Evolutionary conservation across 306 rosid genomes (phyloP), one percentile per base, ranked within the genome.

Genomic region (Dryas alaskensis): DNA sequence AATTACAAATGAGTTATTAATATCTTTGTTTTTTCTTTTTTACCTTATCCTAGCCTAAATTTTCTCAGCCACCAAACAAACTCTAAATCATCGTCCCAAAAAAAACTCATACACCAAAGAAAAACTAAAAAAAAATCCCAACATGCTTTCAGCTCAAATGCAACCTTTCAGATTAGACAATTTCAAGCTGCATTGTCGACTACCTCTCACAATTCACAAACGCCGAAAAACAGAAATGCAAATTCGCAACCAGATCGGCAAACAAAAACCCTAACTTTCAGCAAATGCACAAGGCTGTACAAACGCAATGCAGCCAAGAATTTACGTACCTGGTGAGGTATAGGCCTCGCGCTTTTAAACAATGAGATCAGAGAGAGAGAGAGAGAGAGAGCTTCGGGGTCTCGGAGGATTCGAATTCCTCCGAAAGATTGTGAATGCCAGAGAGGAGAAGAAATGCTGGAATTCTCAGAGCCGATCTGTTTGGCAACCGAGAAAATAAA

Each of bases 181-280:
- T 73, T 65, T 19, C 50, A 63, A 82, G 82, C 84, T 65, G 52
- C 84, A 82, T 84, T 81, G 55, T 73, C 27, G 78, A 73, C 72
- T 78, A 64, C 16, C n/a, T 45, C 37, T 16, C 61, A 40, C 48
- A 68, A 45, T 60, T 59, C 60, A 48, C 39, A 60, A 48, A 11
- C 12, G 4, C 53, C n/a, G 16, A 61, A 57, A 39, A 9, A 46
- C 5, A 17, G 50, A 60, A 37, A 47, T 1, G 13, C 16, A 52
- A 37, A 70, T 61, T 17, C 17, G 27, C 39, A 46, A 8, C 52
- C 80, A 75, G 84, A 80, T 80, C 80, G 67, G 58, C 60, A 9
- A 57, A 14, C 19, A 63, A 58, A 48, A 74, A n/a, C 74, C 82
- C 64, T 27, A 78, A 22, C 49, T 50, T 60, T 77, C 44, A 54